Conservation (phyloP, 352 stramenopile genomes). For the Phytophthora rubi region DNA sequence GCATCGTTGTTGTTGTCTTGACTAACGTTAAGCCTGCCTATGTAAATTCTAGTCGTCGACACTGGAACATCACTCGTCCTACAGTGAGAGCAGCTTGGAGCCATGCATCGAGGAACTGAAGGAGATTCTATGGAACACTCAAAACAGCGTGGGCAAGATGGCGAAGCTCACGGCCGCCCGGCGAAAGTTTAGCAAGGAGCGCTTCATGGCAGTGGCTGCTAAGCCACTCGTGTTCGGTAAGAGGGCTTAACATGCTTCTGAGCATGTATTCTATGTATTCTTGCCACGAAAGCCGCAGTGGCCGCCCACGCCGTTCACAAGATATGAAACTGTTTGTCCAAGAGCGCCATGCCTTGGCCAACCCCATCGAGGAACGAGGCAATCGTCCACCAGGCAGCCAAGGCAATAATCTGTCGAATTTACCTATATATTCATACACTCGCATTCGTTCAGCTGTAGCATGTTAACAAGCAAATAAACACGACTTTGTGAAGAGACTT, state of each 20-base stretch:
- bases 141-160: constrained; percentile 70
- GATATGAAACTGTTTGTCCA: constrained; percentile 50
- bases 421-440: constrained; percentile 39
- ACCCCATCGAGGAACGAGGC: constrained; percentile 19
- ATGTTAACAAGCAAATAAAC: constrained; percentile 17
- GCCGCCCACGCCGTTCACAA: constrained; percentile 23
- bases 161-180: constrained; percentile 83
- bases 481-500: not conserved
- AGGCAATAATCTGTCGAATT: constrained; percentile 26
- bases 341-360: constrained; percentile 29
- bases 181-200: constrained; percentile 88
- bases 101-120: constrained; percentile 80
- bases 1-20: not conserved
- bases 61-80: constrained; percentile 80
- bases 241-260: constrained; percentile 23
- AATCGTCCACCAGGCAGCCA: constrained; percentile 21
- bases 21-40: constrained; percentile 15
- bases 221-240: constrained; percentile 63
- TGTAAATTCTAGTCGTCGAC: constrained; percentile 58
- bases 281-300: constrained; percentile 26
- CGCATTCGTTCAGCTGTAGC: not conserved
- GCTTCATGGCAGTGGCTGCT: constrained; percentile 78
- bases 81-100: constrained; percentile 63
- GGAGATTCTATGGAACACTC: constrained; percentile 81
- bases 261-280: constrained; percentile 35